Evolutionary conservation across 2,329 filamentous ascomycete genomes (phyloP), one percentile per base, ranked within the genome.

Genomic region (Apiospora koreana): DNA sequence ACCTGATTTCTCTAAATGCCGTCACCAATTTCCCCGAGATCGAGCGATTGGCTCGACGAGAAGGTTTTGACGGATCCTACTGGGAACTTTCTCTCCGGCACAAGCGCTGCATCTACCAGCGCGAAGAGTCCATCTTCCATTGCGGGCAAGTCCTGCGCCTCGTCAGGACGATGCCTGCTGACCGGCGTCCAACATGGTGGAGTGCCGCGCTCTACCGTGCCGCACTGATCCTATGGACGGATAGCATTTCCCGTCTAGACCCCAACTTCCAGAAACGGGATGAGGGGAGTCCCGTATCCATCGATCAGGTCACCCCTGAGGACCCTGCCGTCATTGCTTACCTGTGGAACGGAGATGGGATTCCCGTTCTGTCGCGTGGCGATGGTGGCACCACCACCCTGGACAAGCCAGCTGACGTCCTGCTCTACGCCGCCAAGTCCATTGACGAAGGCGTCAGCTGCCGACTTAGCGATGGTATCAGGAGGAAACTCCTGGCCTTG

Each of bases 131-230:
- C 25, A 81, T 91, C 67, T 90, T 90, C 78, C 91, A 93, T 77
- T 89, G 88, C 72, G 91, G 91, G 0, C 91, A 93, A 79, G 86
- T 93, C 3, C 81, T 92, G 58, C 85, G 89, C 3, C 83, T 92
- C 14, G 80, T 93, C 48, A 83, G 87, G 8, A 81, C 83, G 18
- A 92, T 93, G 86, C 85, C 88, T 2, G 81, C 82, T 41, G 86
- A 89, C 66, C 83, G 87, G 3, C 86, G 90, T 28, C 91, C 91
- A 7, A 87, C 86, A 46, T 94, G 91, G 91, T 93, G 91, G 91
- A 83, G 89, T n/a, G 87, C 86, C 1, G 91, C 90, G 3, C 82
- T 93, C 50, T 93, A 93, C 77, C 88, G 92, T n/a, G 90, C 86
- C 1, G 86, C 86, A 4, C 81, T 92, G 69, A 86, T 90, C 50